These are phyloP conservation scores for Amaranthus cruentus DNA, from an alignment of 148 eudicot species.

Conservation along the genomic window DNA sequence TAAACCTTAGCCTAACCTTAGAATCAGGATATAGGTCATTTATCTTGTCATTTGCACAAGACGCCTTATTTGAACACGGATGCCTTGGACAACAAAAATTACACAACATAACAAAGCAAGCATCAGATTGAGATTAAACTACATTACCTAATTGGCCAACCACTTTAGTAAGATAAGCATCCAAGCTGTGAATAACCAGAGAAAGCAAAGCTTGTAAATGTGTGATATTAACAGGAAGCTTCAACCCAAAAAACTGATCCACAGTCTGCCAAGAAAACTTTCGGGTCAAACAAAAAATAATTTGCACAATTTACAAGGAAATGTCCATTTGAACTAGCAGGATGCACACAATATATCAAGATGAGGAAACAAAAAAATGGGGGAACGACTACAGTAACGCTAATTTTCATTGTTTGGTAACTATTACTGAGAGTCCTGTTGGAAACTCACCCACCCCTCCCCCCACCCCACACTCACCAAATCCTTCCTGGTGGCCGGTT, in stretches of 20 bases:
- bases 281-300: slow-evolving; percentile 11
- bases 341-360: not conserved
- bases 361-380: not conserved
- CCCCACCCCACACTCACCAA: too few species aligned
- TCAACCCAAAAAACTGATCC: slow-evolving; percentile 78
- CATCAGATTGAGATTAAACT: not conserved
- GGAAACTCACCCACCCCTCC: too few species aligned
- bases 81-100: not conserved
- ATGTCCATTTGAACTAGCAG: not conserved
- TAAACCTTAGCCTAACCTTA: not conserved
- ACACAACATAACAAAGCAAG: not conserved
- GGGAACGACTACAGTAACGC: too few species aligned
- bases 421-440: too few species aligned
- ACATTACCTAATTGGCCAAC: slow-evolving; percentile 63
- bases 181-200: slow-evolving; percentile 75
- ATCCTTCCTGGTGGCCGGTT: too few species aligned
- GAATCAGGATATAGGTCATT: not conserved
- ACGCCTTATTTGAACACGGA: not conserved
- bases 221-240: slow-evolving; percentile 74
- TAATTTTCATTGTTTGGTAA: too few species aligned
- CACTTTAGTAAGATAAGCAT: slow-evolving; percentile 58
- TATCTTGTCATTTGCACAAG: not conserved
- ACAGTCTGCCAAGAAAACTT: slow-evolving; percentile 55
- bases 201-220: slow-evolving; percentile 92
- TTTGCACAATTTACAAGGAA: slow-evolving; percentile 8